Conservation (phyloP, 768 basidiomycete genomes). For the Brasilioporus rufonigricans region DNA sequence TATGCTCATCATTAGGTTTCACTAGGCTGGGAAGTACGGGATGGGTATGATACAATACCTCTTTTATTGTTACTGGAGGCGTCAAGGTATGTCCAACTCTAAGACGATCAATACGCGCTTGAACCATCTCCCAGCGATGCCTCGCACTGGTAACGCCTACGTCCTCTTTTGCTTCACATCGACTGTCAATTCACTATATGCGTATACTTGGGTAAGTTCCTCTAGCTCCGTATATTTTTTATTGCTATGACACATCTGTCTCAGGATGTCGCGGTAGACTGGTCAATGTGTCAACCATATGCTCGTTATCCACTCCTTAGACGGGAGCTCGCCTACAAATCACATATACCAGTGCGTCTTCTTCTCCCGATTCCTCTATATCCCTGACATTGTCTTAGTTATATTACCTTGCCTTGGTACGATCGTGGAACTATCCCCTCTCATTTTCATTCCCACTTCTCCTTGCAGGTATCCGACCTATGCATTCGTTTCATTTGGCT, state of each 20-base stretch:
- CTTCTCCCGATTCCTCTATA: background rate
- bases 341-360: conserved; percentile 51
- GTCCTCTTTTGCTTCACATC: conserved; percentile 67
- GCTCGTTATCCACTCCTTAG: conserved; percentile 63
- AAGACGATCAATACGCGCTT: background rate
- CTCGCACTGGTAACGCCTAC: conserved; percentile 48
- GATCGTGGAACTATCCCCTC: conserved; percentile 11
- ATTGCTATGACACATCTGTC: background rate
- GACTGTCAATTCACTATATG: conserved; percentile 65
- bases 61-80: conserved; percentile 78
- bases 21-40: conserved; percentile 82
- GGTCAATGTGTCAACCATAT: conserved; percentile 73
- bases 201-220: conserved; percentile 70
- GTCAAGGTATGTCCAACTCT: conserved; percentile 42
- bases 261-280: conserved; percentile 88
- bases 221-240: background rate
- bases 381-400: conserved; percentile 36
- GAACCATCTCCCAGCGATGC: conserved; percentile 25
- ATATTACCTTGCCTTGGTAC: conserved; percentile 79
- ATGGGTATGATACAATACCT: conserved; percentile 62
- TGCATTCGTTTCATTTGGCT: conserved; percentile 82
- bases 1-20: background rate
- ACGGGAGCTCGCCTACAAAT: conserved; percentile 69
- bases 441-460: background rate
- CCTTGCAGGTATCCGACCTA: conserved; percentile 62